Evolutionary conservation across 2,329 filamentous ascomycete species (phyloP).

Genomic region (Colletotrichum lini): DNA sequence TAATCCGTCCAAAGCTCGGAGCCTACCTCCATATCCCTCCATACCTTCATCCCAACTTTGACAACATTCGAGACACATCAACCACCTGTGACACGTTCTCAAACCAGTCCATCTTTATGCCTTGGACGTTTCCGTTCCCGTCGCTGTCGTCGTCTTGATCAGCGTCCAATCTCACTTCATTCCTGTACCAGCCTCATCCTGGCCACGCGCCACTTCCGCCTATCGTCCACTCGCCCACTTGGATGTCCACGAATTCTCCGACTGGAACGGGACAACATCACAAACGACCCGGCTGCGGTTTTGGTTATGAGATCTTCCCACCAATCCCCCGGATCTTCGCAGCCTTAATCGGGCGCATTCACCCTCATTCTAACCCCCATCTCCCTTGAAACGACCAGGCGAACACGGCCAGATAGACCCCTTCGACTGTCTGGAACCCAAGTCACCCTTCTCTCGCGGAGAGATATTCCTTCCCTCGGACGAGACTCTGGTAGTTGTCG

Average conservation of each 20-base stretch:
- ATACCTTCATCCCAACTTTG: conserved; percentile 37
- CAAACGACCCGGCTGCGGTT: conserved; percentile 28
- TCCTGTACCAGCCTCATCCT: conserved; percentile 34
- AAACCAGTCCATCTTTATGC: conserved; percentile 39
- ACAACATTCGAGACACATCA: conserved; percentile 39
- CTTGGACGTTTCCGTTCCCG: conserved; percentile 27
- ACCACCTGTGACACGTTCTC: conserved; percentile 39
- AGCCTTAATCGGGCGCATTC: conserved; percentile 23
- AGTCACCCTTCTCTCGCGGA: neutral
- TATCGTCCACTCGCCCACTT: conserved; percentile 1
- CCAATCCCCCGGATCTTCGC: conserved; percentile 38
- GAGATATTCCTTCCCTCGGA: neutral
- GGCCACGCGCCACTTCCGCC: conserved; percentile 13
- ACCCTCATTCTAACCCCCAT: conserved; percentile 21
- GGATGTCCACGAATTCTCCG: conserved; percentile 35
- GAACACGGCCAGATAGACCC: neutral
- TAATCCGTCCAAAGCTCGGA: conserved; percentile 41
- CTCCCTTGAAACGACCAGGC: conserved; percentile 9
- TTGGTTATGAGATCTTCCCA: conserved; percentile 37
- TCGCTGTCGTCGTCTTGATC: conserved; percentile 7
- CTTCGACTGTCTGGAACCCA: neutral
- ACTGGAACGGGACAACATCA: conserved; percentile 29
- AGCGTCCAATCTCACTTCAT: conserved; percentile 33
- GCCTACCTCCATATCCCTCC: conserved; percentile 24
- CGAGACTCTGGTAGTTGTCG: conserved; percentile 5